Evolutionary conservation across 148 eudicot genomes (phyloP).

Genomic region (Diospyros kaki): DNA sequence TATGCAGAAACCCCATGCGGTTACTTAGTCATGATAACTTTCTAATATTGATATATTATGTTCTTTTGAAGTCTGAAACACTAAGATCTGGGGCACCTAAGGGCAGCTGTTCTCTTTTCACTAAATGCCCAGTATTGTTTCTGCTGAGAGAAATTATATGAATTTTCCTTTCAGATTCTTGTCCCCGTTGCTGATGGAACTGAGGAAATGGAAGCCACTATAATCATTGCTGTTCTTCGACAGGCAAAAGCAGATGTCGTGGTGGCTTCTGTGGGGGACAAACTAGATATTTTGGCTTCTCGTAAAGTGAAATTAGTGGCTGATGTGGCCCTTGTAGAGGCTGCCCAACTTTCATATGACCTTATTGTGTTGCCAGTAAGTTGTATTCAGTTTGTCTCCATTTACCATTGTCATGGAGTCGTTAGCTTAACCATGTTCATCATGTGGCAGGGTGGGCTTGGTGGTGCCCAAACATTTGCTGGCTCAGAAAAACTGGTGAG

Average conservation of each 20-base stretch:
- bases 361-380: conserved; percentile 93
- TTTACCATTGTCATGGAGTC: not conserved
- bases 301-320: conserved; percentile 86
- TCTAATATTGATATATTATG: too few relatives aligned
- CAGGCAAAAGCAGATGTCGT: conserved; percentile 81
- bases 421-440: conserved; percentile 5
- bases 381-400: not conserved
- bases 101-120: too few relatives aligned
- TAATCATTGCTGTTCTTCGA: conserved; percentile 79
- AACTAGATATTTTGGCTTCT: conserved; percentile 72
- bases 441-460: conserved; percentile 85
- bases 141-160: not conserved
- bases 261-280: conserved; percentile 82
- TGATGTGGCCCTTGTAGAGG: conserved; percentile 78
- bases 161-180: conserved; percentile 51
- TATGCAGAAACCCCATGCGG: too few relatives aligned
- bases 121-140: not conserved
- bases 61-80: too few relatives aligned
- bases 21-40: too few relatives aligned
- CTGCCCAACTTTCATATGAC: conserved; percentile 57
- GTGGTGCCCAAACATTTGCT: conserved; percentile 88
- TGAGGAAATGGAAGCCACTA: conserved; percentile 97
- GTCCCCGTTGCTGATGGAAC: conserved; percentile 90
- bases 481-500: conserved; percentile 68
- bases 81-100: too few relatives aligned